Evolutionary conservation across 129 eudicot genomes (phyloP).

Genomic region (Ambrosia artemisiifolia): DNA sequence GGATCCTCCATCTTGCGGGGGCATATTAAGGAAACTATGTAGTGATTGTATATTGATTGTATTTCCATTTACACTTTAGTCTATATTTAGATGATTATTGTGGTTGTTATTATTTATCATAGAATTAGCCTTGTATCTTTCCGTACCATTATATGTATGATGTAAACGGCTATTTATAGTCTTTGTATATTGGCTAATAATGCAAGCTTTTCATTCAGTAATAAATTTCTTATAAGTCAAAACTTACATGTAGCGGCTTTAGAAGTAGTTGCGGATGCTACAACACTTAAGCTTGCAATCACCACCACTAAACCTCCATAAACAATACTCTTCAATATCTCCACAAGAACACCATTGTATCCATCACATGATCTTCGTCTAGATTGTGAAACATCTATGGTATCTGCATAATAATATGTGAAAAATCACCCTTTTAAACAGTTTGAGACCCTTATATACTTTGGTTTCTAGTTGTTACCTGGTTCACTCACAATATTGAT

Average conservation of each 20-base stretch:
- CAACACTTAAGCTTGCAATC: constrained; percentile 48
- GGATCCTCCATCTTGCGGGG: too few species aligned
- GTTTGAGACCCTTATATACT: not conserved
- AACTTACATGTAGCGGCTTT: constrained; percentile 41
- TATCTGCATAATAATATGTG: too few species aligned
- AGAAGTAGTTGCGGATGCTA: constrained; percentile 57
- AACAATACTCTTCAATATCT: constrained; percentile 53
- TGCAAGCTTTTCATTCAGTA: too few species aligned
- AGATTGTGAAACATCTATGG: not conserved
- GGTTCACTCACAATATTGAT: not conserved
- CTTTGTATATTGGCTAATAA: not conserved
- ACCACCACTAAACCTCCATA: constrained; percentile 48
- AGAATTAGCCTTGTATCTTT: constrained; percentile 3
- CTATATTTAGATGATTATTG: constrained; percentile 6
- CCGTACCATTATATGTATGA: not conserved
- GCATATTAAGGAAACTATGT: constrained; percentile 1
- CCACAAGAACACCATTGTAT: constrained; percentile 24
- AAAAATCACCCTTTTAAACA: not conserved
- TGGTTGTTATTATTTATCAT: not conserved
- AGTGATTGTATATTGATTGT: not conserved
- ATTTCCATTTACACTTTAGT: not conserved
- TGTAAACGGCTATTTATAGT: constrained; percentile 8
- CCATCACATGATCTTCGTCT: constrained; percentile 26
- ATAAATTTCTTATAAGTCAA: too few species aligned
- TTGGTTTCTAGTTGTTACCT: constrained; percentile 3